Evolutionary conservation across 2,329 filamentous ascomycete genomes (phyloP).

Genomic region (Aspergillus piperis): DNA sequence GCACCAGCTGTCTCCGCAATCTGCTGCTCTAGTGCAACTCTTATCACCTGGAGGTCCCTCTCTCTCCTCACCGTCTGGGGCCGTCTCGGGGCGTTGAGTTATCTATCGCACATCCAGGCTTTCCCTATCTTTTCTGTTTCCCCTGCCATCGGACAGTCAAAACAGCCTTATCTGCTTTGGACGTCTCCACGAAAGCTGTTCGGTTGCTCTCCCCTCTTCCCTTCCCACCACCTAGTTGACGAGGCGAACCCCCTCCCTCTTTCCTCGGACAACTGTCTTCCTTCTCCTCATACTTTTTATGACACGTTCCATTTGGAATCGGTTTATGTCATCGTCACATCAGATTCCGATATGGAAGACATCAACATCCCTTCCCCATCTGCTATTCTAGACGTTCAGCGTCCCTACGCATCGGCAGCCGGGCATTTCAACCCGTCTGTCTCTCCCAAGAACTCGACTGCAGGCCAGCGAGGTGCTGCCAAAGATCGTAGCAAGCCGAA

Average conservation of each 20-base stretch:
- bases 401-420: conserved; percentile 26
- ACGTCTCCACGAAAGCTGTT: not conserved
- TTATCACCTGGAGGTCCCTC: conserved; percentile 23
- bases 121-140: conserved; percentile 17
- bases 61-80: conserved; percentile 26
- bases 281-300: not conserved
- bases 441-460: conserved; percentile 24
- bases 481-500: conserved; percentile 58
- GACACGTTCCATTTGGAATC: not conserved
- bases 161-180: conserved; percentile 19
- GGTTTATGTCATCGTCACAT: conserved; percentile 16
- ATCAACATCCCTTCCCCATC: conserved; percentile 63
- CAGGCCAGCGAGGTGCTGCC: conserved; percentile 10
- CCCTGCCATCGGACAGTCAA: conserved; percentile 12
- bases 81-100: conserved; percentile 18
- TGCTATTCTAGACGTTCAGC: conserved; percentile 49
- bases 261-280: not conserved
- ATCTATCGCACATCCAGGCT: conserved; percentile 21
- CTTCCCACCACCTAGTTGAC: not conserved
- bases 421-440: conserved; percentile 31
- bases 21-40: conserved; percentile 21
- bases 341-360: conserved; percentile 53
- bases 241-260: not conserved
- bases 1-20: conserved; percentile 29
- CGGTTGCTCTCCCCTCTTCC: not conserved